Conservation (phyloP, 169 alveolate species). For the Eimeria zaria region DNA sequence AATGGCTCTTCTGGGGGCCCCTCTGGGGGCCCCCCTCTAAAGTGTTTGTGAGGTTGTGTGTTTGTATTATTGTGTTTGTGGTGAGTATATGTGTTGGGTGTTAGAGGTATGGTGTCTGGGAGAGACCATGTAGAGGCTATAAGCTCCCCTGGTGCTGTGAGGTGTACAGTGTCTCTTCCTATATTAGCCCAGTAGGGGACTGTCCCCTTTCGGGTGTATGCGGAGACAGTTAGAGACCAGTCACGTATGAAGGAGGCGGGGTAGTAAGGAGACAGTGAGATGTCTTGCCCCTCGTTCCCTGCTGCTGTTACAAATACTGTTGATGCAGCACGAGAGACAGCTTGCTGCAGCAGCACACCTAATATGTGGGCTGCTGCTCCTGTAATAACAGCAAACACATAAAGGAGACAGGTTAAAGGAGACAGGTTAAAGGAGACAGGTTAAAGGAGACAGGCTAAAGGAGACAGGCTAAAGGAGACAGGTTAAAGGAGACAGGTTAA, state of each 20-base stretch:
- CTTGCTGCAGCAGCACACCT: conserved; percentile 68
- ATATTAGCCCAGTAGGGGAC: conserved; percentile 84
- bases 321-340: conserved; percentile 49
- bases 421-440: no score
- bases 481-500: no score
- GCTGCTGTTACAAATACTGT: conserved; percentile 78
- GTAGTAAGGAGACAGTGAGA: conserved; percentile 48
- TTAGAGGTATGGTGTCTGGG: no score
- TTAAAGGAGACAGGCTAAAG: no score
- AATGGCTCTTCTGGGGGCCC: no score
- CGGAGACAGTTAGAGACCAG: conserved; percentile 82
- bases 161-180: conserved; percentile 87
- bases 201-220: conserved; percentile 55
- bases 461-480: no score
- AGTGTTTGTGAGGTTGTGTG: no score
- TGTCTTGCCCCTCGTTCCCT: conserved; percentile 84
- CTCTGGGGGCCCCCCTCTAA: conserved; percentile 10
- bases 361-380: conserved; percentile 78
- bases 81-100: no score
- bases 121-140: conserved; percentile 84
- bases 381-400: neutral
- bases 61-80: neutral
- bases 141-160: conserved; percentile 91
- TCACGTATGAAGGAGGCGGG: conserved; percentile 77
- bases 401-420: neutral